These are phyloP conservation scores for Quercus cerris DNA, from an alignment of 306 rosid genomes.

Conservation along the genomic window DNA sequence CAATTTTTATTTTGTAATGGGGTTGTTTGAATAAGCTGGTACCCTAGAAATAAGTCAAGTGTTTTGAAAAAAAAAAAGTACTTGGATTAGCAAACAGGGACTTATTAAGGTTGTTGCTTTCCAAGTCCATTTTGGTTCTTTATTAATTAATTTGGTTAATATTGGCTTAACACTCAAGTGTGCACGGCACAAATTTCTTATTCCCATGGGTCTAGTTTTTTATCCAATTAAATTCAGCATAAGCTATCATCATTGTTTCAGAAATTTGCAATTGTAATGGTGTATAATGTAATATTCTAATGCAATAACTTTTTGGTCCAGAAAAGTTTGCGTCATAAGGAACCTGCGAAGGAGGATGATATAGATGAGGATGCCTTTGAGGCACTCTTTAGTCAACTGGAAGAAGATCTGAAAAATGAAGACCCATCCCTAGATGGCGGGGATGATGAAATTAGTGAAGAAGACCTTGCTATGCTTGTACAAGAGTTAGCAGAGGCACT, in stretches of 20 bases:
- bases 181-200: neutral
- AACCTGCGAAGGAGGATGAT: slow-evolving; percentile 31
- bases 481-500: slow-evolving; percentile 53
- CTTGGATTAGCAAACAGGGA: too few relatives aligned
- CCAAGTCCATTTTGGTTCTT: neutral
- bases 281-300: neutral
- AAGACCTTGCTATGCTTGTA: slow-evolving; percentile 61
- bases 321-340: slow-evolving; percentile 35
- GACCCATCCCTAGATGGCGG: slow-evolving; percentile 36
- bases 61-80: too few relatives aligned
- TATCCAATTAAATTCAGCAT: neutral
- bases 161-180: too few relatives aligned
- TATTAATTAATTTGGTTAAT: too few relatives aligned
- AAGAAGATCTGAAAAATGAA: slow-evolving; percentile 79
- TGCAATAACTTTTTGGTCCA: slow-evolving; percentile 6
- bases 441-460: slow-evolving; percentile 54
- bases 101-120: neutral
- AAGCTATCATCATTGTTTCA: neutral
- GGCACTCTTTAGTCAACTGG: slow-evolving; percentile 70
- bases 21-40: too few relatives aligned
- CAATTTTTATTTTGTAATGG: too few relatives aligned
- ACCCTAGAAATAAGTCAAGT: too few relatives aligned
- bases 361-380: slow-evolving; percentile 71
- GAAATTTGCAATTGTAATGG: neutral
- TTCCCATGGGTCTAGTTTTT: neutral